These are phyloP conservation scores for Sporothrix protearum DNA, from an alignment of 2,329 filamentous ascomycete genomes.

Conservation along the genomic window DNA sequence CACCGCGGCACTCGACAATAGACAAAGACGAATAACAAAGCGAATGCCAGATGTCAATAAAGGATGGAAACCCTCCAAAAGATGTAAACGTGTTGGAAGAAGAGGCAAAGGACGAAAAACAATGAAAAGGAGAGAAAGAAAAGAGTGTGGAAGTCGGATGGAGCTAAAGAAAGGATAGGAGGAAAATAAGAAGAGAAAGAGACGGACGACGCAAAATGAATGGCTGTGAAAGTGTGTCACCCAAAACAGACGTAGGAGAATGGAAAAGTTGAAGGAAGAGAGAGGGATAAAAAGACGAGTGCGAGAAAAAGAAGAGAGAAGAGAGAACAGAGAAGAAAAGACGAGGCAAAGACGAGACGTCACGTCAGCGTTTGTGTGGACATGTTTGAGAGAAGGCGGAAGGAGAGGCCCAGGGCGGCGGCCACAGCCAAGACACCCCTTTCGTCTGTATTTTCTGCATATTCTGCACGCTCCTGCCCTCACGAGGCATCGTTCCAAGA, in stretches of 20 bases:
- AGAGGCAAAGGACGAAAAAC: not conserved
- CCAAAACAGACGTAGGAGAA: conserved; percentile 19
- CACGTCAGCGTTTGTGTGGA: not conserved
- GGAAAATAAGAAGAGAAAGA: not conserved
- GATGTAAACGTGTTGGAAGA: not conserved
- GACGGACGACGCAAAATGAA: conserved; percentile 4
- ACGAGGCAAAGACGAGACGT: conserved; percentile 20
- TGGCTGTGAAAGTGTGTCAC: not conserved
- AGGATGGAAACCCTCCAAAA: conserved; percentile 21
- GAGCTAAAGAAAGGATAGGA: not conserved
- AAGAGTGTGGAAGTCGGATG: not conserved
- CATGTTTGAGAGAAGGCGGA: conserved; percentile 7
- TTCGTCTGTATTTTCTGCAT: not conserved
- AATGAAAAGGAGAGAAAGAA: not conserved
- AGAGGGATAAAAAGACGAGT: conserved; percentile 18
- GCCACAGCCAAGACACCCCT: conserved; percentile 1
- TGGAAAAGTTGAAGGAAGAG: conserved; percentile 23
- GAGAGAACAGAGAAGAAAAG: not conserved
- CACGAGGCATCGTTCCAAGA: not conserved
- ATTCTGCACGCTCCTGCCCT: not conserved
- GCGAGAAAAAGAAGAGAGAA: not conserved
- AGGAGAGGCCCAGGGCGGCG: conserved; percentile 14
- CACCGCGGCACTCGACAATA: conserved; percentile 18
- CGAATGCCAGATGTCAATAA: not conserved
- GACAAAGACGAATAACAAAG: conserved; percentile 13